Conservation (phyloP, 2,329 filamentous ascomycete species). For the Xylaria sp. region DNA sequence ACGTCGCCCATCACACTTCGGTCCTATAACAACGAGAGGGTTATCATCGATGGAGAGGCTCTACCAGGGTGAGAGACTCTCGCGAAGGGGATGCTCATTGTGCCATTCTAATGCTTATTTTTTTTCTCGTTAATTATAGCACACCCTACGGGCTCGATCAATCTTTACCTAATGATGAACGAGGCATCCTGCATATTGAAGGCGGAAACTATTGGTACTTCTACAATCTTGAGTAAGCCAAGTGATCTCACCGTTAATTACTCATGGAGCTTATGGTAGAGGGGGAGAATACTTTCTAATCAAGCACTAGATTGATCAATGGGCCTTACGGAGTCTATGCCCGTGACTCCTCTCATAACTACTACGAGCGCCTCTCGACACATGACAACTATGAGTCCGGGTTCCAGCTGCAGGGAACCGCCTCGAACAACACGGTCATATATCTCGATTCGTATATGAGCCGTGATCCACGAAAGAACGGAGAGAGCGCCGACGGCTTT, state of each 20-base stretch:
- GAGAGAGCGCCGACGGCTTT: slow-evolving; percentile 62
- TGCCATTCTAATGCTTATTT: slow-evolving; percentile 1
- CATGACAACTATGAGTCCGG: slow-evolving; percentile 53
- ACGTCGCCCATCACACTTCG: slow-evolving; percentile 56
- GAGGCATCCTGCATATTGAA: slow-evolving; percentile 61
- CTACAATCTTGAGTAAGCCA: slow-evolving; percentile 50
- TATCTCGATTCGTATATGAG: slow-evolving; percentile 59
- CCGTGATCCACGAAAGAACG: slow-evolving; percentile 62
- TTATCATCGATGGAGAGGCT: slow-evolving; percentile 59
- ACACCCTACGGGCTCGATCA: slow-evolving; percentile 54
- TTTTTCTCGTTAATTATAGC: neutral
- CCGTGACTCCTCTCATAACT: slow-evolving; percentile 52
- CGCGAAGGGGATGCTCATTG: neutral
- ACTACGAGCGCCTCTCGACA: slow-evolving; percentile 52
- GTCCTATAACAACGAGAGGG: slow-evolving; percentile 57
- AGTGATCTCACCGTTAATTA: neutral
- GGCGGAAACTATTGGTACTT: slow-evolving; percentile 59
- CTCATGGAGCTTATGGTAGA: neutral
- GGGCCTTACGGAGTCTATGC: slow-evolving; percentile 54
- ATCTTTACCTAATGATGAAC: slow-evolving; percentile 54
- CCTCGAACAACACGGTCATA: slow-evolving; percentile 54
- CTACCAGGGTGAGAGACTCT: slow-evolving; percentile 45
- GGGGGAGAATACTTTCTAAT: neutral
- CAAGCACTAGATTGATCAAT: slow-evolving; percentile 47
- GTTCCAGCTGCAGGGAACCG: slow-evolving; percentile 52